Evolutionary conservation across 2,329 filamentous ascomycete species (phyloP).

Genomic region (Juglanconis sp.): DNA sequence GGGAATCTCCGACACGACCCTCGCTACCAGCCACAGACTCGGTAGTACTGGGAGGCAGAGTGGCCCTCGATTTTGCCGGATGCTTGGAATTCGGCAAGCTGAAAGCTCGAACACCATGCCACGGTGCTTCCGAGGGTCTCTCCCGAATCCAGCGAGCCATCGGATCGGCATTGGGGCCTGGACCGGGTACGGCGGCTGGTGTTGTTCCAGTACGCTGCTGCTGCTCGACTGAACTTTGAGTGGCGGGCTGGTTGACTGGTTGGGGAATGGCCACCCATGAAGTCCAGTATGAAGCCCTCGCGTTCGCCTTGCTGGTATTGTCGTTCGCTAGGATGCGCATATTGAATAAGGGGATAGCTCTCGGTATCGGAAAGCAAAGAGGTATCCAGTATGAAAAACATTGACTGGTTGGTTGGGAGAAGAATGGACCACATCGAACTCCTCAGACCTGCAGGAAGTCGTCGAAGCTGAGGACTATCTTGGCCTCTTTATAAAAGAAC

Average conservation of each 20-base stretch:
- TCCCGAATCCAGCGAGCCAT: conserved; percentile 7
- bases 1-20: not conserved
- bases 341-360: not conserved
- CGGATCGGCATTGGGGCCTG: not conserved
- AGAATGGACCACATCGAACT: no score
- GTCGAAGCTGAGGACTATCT: no score
- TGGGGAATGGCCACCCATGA: not conserved
- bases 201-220: not conserved
- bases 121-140: not conserved
- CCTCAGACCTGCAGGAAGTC: no score
- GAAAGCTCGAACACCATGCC: not conserved
- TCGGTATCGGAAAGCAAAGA: not conserved
- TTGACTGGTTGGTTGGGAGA: no score
- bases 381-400: no score
- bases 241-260: not conserved
- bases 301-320: not conserved
- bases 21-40: not conserved
- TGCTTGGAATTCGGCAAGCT: not conserved
- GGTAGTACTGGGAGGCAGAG: not conserved
- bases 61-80: not conserved
- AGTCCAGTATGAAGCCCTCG: not conserved
- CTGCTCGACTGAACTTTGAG: not conserved
- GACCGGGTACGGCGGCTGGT: no score
- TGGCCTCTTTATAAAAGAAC: no score
- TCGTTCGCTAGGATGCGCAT: not conserved